Base-by-base conservation (phyloP, 768 basidiomycete genomes). In the Lentinula sp. region DNA sequence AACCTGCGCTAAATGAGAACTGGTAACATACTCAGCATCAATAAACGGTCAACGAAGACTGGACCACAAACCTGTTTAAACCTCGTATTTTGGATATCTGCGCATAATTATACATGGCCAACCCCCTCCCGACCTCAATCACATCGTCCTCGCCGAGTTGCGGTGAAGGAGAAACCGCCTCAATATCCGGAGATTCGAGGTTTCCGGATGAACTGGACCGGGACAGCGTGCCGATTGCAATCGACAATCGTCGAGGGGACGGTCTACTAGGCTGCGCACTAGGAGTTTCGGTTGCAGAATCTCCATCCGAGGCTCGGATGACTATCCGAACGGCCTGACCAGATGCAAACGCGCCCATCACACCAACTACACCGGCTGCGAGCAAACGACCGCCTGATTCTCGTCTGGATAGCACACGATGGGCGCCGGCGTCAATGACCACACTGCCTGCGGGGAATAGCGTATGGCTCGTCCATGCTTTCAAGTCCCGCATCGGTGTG, bases 381-480 rank as follows among this genome's bases (percentile, higher is more conserved):
- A 99, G 83, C 8, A 98, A 75, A 6, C 95, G 82, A 6, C 95
- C 95, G 13, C 95, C 96, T 4, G 91, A 93, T 69, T 93, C 89
- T 32, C 89, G 84, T 56, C 87, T 84, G 10, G 89, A 87, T 59
- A 98, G 81, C 39, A 97, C 94, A 28, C 82, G 78, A 69, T 95
- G 87, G 0, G 97, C 97, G 9, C 97, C 96, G 16, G 83, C 72
- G 71, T 97, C 95, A 64, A 98, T 89, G 69, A 95, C 78, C 46
- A 98, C 84, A 46, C 84, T 88, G 0, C 97, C 97, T 0, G 95
- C 84, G 0, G 96, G 91, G 62, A 85, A 86, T 15, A 98, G 79
- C 0, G 96, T 98, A 72, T 99, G 95, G n/a, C 87, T 86, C 32
- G 96, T 96, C 97, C 97, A 99, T 59, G 91, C 86, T 67, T 98